Conservation (phyloP, 805 yeast genomes). For the Schwanniomyces vanrijiae region DNA sequence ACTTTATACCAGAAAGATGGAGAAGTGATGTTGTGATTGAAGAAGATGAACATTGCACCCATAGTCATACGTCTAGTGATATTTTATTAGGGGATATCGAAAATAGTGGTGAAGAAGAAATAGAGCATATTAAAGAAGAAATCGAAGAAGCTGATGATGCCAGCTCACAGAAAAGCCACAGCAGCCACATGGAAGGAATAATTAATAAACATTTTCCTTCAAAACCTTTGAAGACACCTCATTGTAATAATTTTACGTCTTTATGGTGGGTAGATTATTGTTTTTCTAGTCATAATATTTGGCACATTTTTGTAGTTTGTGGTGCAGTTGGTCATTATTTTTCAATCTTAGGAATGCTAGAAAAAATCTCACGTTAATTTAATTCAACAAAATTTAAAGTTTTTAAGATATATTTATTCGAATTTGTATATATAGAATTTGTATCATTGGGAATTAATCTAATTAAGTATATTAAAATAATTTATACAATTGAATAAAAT, state of each 20-base stretch:
- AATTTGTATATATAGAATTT: not conserved
- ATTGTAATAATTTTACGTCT: constrained; percentile 44
- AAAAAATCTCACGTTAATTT: constrained; percentile 21
- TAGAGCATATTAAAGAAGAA: constrained; percentile 29
- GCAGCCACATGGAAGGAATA: constrained; percentile 25
- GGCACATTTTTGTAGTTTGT: constrained; percentile 89
- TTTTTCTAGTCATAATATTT: constrained; percentile 79
- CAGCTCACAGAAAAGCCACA: constrained; percentile 10
- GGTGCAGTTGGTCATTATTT: constrained; percentile 90
- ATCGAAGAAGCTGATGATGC: constrained; percentile 13
- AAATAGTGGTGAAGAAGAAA: constrained; percentile 39
- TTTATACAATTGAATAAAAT: not conserved
- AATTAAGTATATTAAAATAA: not conserved
- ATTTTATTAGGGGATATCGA: constrained; percentile 34
- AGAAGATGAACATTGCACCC: constrained; percentile 30
- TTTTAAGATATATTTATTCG: not conserved
- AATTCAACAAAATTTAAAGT: not conserved
- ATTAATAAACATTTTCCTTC: constrained; percentile 38
- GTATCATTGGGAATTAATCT: not conserved
- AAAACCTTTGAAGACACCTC: constrained; percentile 32
- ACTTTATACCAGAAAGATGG: constrained; percentile 86
- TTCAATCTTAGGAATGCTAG: constrained; percentile 73
- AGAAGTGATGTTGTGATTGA: constrained; percentile 66
- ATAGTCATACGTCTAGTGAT: constrained; percentile 26
- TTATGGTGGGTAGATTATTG: constrained; percentile 85